Base-by-base conservation (phyloP, 805 yeast genomes). In the Cyberlindnera mrakii region DNA sequence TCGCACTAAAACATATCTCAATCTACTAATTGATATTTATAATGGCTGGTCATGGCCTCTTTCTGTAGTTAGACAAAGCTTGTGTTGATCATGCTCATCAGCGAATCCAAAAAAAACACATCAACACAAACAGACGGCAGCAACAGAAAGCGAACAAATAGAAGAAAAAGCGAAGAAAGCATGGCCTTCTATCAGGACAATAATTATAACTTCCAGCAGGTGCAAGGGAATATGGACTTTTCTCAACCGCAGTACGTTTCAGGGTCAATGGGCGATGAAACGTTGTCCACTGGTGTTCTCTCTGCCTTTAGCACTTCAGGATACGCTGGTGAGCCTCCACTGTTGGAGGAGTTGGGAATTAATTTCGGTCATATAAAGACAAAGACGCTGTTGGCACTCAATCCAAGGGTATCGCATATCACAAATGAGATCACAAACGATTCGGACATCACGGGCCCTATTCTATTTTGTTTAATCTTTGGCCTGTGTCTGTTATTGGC, bases 221-320 rank as follows among this genome's bases (percentile, higher is more conserved):
- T 66, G 11, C 67, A 65, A 42, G 68, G 69, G 13, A 54, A 64
- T 1, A 66, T 66, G 70, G 59, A 65, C 25, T 55, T 59, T 35
- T 53, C 54, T 35, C 38, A 35, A n/a, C 30, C 31, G n/a, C 19
- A 35, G 19, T 52, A 58, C 15, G 53, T 56, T 3, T 36, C 55
- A 2, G 60, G 54, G 1, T 51, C 55, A 13, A 38, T 55, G 45
- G 58, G 57, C 3, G 64, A 60, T n/a, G 64, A 59, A 32, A 68
- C 67, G 41, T 68, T 91, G 39, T 73, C 87, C 1, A 68, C 78
- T 0, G 99, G 99, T 1, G 59, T 89, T 37, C 63, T 95, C 5
- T 95, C 96, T 4, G 99, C 98, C 0, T 82, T 93, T 56, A 86
- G 96, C 2, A 85, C 96, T 0, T 72, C 84, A 1, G 99, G 99